Conservation (phyloP, 768 basidiomycete species). For the Tulasnella sp. region DNA sequence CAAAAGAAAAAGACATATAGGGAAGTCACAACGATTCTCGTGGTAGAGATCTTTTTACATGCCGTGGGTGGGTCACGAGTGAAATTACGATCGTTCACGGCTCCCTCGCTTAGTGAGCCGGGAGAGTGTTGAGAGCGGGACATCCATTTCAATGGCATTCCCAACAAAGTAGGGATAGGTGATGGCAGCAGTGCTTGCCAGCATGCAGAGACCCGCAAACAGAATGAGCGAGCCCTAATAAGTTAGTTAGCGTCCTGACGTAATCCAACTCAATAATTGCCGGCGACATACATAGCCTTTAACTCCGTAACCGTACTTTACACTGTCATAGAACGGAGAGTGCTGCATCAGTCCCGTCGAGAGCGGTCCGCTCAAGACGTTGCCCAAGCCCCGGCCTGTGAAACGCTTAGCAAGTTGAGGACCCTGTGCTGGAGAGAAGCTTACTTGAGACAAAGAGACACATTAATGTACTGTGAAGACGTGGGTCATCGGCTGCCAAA, state of each 20-base stretch:
- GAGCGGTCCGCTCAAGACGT: slow-evolving; percentile 8
- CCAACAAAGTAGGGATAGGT: slow-evolving; percentile 17
- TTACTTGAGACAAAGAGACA: neutral
- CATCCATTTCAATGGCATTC: neutral
- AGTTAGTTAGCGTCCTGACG: neutral
- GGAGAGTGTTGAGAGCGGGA: neutral
- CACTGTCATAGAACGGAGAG: neutral
- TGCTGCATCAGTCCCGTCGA: slow-evolving; percentile 9
- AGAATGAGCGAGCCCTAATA: slow-evolving; percentile 26
- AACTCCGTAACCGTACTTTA: neutral
- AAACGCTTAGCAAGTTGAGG: neutral
- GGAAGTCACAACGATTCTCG: no score
- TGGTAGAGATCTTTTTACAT: no score
- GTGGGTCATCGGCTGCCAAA: neutral
- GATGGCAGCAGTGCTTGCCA: slow-evolving; percentile 24
- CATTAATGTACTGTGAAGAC: neutral
- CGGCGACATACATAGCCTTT: slow-evolving; percentile 4
- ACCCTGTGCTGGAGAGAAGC: neutral
- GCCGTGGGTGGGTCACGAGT: no score
- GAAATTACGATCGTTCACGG: neutral
- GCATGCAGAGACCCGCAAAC: slow-evolving; percentile 7
- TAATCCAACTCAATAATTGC: no score
- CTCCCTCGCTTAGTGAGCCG: neutral
- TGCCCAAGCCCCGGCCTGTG: slow-evolving; percentile 7
- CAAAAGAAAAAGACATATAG: no score